phyloP scores from a whole-genome alignment of 176 grass and related monocot genomes.

The Carex kokanica region DNA sequence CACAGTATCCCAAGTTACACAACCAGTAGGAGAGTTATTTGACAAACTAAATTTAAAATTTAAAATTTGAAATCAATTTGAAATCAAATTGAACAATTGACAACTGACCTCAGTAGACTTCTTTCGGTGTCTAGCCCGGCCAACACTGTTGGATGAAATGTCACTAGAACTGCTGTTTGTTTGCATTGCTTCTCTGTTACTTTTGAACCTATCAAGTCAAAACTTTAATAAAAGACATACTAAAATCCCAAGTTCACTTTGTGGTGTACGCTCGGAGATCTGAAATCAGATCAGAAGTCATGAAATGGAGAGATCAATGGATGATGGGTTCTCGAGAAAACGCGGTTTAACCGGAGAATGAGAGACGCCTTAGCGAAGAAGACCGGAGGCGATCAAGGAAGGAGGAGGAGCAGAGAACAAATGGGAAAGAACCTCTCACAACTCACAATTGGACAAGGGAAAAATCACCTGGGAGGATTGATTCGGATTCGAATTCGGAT shows the following conservation, averaged over 20 bases:
- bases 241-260: background rate
- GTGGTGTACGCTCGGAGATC: background rate
- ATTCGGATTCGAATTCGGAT: background rate
- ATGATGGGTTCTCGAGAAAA: background rate
- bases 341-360: background rate
- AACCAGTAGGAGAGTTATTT: background rate
- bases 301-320: background rate
- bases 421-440: background rate
- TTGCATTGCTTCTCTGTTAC: conserved; percentile 46
- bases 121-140: conserved; percentile 51
- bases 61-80: no score
- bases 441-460: background rate
- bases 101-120: conserved; percentile 41
- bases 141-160: conserved; percentile 35
- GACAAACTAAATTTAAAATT: background rate
- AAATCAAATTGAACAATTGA: conserved; percentile 16
- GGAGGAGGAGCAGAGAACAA: background rate
- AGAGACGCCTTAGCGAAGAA: background rate
- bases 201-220: conserved; percentile 16
- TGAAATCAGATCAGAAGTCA: background rate
- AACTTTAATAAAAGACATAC: conserved; percentile 2
- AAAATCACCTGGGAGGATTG: background rate
- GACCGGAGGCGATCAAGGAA: background rate
- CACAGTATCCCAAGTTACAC: conserved; percentile 2
- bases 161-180: conserved; percentile 37